These are phyloP conservation scores for Conticribra guillardii DNA, from an alignment of 108 stramenopile genomes.

Conservation along the genomic window DNA sequence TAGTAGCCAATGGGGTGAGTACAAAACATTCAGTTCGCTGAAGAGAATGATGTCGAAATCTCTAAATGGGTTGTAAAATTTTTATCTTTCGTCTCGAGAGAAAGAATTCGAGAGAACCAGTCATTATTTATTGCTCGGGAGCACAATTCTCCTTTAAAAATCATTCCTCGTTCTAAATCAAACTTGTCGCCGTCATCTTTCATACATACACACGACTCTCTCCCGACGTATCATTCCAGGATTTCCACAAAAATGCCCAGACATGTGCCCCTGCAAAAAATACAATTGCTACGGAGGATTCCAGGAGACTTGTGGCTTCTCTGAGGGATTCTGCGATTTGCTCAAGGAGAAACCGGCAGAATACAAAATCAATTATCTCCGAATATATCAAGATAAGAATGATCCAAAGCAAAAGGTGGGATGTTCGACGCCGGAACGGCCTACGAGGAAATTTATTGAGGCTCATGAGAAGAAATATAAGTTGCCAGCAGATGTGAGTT, in stretches of 20 bases:
- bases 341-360: constrained; percentile 56
- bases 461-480: constrained; percentile 86
- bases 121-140: too few relatives aligned
- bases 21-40: not conserved
- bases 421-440: constrained; percentile 87
- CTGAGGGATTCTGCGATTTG: constrained; percentile 91
- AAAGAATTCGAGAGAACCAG: too few relatives aligned
- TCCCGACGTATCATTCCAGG: too few relatives aligned
- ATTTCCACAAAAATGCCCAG: constrained; percentile 77
- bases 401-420: constrained; percentile 86
- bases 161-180: too few relatives aligned
- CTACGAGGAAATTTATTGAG: constrained; percentile 90
- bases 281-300: constrained; percentile 89
- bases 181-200: too few relatives aligned
- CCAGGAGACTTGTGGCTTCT: constrained; percentile 82
- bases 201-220: too few relatives aligned
- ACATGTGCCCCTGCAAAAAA: constrained; percentile 75
- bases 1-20: constrained; percentile 90
- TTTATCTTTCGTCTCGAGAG: too few relatives aligned
- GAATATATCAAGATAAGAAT: constrained; percentile 89
- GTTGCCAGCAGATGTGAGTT: constrained; percentile 55
- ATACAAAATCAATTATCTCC: constrained; percentile 87
- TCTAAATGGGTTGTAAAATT: too few relatives aligned
- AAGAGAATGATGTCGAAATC: not conserved
- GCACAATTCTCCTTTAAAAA: too few relatives aligned